Percentiles rank a stretch among this genome's conserved stretches.
Evolutionary conservation across 768 basidiomycete genomes (phyloP).

Genomic region (Rhizopogon salebrosus): DNA sequence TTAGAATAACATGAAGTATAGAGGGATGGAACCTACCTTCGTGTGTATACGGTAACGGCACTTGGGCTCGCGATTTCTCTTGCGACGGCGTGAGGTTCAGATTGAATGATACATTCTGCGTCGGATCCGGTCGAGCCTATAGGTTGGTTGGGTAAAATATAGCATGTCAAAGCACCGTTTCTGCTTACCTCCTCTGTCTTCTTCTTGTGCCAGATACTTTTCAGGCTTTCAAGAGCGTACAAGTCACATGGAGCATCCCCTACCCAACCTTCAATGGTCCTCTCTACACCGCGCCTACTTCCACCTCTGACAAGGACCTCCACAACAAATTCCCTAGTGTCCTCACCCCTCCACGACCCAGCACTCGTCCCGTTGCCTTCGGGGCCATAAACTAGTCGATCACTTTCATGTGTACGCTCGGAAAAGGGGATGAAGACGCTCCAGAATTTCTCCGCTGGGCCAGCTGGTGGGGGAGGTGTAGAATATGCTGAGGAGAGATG

Average conservation of each 20-base stretch:
- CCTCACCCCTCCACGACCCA: conserved; percentile 26
- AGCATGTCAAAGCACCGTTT: conserved; percentile 9
- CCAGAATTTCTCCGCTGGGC: conserved; percentile 73
- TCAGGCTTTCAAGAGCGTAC: conserved; percentile 46
- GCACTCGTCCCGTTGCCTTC: conserved; percentile 42
- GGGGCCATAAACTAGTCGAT: conserved; percentile 54
- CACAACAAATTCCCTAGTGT: conserved; percentile 47
- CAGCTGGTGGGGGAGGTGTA: conserved; percentile 61
- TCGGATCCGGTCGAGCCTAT: conserved; percentile 49
- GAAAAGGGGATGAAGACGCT: conserved; percentile 66
- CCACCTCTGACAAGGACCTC: conserved; percentile 52
- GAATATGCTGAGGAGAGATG: conserved; percentile 71
- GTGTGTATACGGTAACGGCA: conserved; percentile 88
- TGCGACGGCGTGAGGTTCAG: conserved; percentile 80
- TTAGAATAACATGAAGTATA: conserved; percentile 1
- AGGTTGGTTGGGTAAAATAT: not conserved
- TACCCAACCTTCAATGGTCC: conserved; percentile 62
- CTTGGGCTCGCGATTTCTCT: conserved; percentile 69
- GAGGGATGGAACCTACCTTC: conserved; percentile 47
- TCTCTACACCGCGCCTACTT: conserved; percentile 48
- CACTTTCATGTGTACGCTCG: conserved; percentile 53
- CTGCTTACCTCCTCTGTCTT: conserved; percentile 30
- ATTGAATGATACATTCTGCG: conserved; percentile 80
- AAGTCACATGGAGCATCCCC: conserved; percentile 39
- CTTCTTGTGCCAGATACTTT: conserved; percentile 36